These are phyloP conservation scores for Trifolium subterraneum DNA, from an alignment of 306 rosid species.

Conservation along the genomic window DNA sequence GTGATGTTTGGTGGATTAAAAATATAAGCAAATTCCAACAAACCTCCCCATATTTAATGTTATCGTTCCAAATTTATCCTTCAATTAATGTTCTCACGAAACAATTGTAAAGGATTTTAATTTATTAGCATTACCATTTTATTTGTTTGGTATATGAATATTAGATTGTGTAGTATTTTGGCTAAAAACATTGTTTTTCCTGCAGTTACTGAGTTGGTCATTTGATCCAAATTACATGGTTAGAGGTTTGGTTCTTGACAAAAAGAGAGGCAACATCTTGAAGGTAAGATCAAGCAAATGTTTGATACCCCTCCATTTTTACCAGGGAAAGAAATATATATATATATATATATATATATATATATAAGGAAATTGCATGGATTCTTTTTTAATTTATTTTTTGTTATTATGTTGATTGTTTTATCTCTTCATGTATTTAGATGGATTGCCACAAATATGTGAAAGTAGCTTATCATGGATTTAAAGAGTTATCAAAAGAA, in stretches of 20 bases:
- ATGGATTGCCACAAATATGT: constrained; percentile 99
- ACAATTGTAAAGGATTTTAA: constrained; percentile 8
- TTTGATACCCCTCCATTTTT: constrained; percentile 7
- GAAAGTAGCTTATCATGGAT: constrained; percentile 97
- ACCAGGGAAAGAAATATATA: neutral
- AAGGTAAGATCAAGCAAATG: constrained; percentile 60
- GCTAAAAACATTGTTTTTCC: constrained; percentile 37
- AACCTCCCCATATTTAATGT: too few relatives aligned
- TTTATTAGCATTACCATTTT: neutral
- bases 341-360: too few relatives aligned
- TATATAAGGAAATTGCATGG: constrained; percentile 25
- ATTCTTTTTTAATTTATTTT: constrained; percentile 4
- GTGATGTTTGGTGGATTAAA: neutral
- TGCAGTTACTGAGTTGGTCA: constrained; percentile 85
- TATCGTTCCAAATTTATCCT: too few relatives aligned
- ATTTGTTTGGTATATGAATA: constrained; percentile 5
- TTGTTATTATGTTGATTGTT: constrained; percentile 36
- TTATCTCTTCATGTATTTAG: constrained; percentile 46
- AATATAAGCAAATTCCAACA: too few relatives aligned
- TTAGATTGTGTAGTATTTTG: constrained; percentile 38
- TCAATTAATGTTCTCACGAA: too few relatives aligned
- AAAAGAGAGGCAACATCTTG: constrained; percentile 94
- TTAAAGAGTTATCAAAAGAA: constrained; percentile 85
- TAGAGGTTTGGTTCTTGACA: constrained; percentile 96
- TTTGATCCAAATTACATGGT: constrained; percentile 97